Conservation (phyloP, 1,284 basidiomycete genomes). For the Melampsora abietis-canadensis region DNA sequence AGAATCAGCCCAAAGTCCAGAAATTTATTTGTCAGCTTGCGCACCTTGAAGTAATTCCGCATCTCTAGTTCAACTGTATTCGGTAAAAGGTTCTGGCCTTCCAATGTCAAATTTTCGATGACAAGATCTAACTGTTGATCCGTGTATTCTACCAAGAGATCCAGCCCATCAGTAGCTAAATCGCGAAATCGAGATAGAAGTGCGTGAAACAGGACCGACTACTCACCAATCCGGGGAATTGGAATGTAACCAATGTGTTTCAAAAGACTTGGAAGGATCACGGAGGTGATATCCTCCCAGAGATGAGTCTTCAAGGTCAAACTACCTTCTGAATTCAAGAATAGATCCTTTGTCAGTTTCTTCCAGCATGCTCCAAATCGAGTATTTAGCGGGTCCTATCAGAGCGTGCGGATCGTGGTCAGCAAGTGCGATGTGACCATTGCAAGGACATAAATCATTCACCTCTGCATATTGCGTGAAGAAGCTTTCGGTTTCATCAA, state of each 20-base stretch:
- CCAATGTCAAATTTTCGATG: conserved; percentile 86
- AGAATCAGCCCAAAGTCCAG: conserved; percentile 44
- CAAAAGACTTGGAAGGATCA: conserved; percentile 77
- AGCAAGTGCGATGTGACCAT: not conserved
- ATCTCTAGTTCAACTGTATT: conserved; percentile 73
- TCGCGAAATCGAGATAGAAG: conserved; percentile 32
- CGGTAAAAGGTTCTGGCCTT: conserved; percentile 76
- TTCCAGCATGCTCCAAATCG: conserved; percentile 51
- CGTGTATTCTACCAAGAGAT: conserved; percentile 74
- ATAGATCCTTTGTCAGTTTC: conserved; percentile 51
- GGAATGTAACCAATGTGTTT: conserved; percentile 55
- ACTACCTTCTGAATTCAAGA: conserved; percentile 66
- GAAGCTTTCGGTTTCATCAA: conserved; percentile 50
- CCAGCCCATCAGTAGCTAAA: not conserved
- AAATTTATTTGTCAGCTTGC: conserved; percentile 46
- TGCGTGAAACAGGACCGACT: not conserved
- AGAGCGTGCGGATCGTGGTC: not conserved
- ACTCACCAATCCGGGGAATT: conserved; percentile 34
- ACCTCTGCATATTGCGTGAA: conserved; percentile 50
- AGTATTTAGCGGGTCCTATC: conserved; percentile 49
- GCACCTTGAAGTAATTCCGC: conserved; percentile 76
- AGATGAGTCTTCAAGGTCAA: conserved; percentile 75
- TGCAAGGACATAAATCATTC: not conserved
- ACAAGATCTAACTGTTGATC: conserved; percentile 80
- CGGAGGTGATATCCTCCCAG: conserved; percentile 70